Evolutionary conservation across 495 filamentous ascomycete species (phyloP).

Genomic region (Lasiosphaeria ovina): DNA sequence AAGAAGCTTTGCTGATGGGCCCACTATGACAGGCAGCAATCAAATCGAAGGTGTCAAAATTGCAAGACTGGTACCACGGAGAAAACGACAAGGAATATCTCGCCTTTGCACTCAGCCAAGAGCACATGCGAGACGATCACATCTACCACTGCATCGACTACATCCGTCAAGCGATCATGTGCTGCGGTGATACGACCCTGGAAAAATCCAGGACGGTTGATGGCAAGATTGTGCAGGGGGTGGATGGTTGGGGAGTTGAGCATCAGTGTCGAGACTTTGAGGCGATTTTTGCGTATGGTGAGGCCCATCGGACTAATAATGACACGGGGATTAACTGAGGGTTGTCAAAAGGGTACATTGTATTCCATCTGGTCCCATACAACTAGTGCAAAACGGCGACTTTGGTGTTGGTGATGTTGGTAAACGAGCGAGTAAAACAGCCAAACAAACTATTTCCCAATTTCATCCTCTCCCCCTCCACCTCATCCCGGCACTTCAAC

Average conservation of each 20-base stretch:
- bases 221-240: constrained; percentile 4
- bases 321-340: constrained; percentile 1
- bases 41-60: constrained; percentile 13
- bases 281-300: background rate
- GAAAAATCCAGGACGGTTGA: constrained; percentile 12
- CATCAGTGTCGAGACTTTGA: constrained; percentile 13
- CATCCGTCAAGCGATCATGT: constrained; percentile 19
- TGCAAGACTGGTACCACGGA: constrained; percentile 17
- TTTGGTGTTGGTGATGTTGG: too few relatives aligned
- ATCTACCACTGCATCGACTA: constrained; percentile 22
- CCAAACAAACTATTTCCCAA: too few relatives aligned
- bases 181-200: constrained; percentile 15
- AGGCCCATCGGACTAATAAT: background rate
- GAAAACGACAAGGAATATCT: constrained; percentile 19
- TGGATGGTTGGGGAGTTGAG: constrained; percentile 17
- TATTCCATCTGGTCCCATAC: too few relatives aligned
- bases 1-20: background rate
- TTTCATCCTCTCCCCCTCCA: too few relatives aligned
- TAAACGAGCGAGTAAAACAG: too few relatives aligned
- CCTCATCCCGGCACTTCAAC: too few relatives aligned
- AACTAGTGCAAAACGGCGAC: too few relatives aligned
- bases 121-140: constrained; percentile 15
- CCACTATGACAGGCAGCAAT: constrained; percentile 10
- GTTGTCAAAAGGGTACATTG: background rate
- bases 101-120: constrained; percentile 9